phyloP scores from a whole-genome alignment of 305 asterid genomes.

The Petunia hybrid region DNA sequence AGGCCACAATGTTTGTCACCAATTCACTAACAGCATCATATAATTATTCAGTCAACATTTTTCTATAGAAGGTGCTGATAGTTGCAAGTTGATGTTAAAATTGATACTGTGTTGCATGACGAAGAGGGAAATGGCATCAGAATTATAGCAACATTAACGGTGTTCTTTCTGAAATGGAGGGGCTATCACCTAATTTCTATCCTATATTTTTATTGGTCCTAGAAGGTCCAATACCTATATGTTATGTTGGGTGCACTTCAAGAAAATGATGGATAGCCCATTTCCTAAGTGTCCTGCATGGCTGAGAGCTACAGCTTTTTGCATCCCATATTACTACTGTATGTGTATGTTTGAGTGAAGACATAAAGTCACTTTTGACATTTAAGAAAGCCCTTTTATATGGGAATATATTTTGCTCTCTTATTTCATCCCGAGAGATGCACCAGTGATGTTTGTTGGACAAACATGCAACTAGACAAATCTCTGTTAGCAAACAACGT shows the following conservation, averaged over 20 bases:
- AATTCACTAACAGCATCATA: no score
- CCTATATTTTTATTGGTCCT: neutral
- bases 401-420: neutral
- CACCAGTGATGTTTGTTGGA: no score
- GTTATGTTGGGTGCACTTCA: slow-evolving; percentile 26
- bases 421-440: neutral
- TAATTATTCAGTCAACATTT: no score
- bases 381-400: neutral
- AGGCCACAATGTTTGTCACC: no score
- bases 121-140: slow-evolving; percentile 33
- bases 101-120: slow-evolving; percentile 40
- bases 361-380: slow-evolving; percentile 15
- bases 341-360: neutral
- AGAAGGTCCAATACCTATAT: slow-evolving; percentile 28
- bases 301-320: slow-evolving; percentile 28
- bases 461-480: no score
- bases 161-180: neutral
- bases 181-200: neutral
- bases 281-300: neutral
- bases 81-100: slow-evolving; percentile 28
- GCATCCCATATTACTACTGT: neutral
- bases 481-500: no score
- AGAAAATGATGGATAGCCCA: neutral
- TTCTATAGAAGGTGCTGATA: neutral
- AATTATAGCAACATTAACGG: slow-evolving; percentile 16